A percentile compares a stretch with the other conserved stretches of the same genome.
These are phyloP conservation scores for Calonectria ilicicola DNA, from an alignment of 2,329 filamentous ascomycete species.

Conservation along the genomic window DNA sequence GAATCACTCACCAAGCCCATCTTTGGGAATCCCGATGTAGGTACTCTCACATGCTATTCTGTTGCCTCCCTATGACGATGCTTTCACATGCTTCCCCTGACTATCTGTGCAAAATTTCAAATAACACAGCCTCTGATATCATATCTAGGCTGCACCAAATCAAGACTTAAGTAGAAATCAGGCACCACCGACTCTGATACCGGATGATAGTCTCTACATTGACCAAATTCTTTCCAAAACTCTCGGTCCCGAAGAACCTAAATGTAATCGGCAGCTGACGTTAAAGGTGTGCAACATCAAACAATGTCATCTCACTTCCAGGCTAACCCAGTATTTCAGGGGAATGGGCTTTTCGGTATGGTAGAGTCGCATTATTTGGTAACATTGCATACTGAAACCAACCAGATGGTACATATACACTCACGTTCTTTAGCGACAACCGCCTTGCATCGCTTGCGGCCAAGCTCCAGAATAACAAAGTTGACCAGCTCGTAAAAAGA, in stretches of 20 bases:
- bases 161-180: not conserved
- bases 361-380: not conserved
- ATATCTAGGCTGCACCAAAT: not conserved
- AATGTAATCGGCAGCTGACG: slow-evolving; percentile 21
- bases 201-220: slow-evolving; percentile 23
- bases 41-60: not conserved
- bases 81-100: not conserved
- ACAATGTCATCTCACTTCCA: not conserved
- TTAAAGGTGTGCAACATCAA: slow-evolving; percentile 25
- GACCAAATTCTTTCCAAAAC: slow-evolving; percentile 28
- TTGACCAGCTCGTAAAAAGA: slow-evolving; percentile 34
- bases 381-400: not conserved
- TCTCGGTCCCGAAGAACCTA: not conserved
- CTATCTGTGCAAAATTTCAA: not conserved
- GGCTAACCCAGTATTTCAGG: slow-evolving; percentile 6
- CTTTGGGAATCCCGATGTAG: not conserved
- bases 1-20: not conserved
- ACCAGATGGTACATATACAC: slow-evolving; percentile 32
- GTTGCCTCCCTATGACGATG: not conserved
- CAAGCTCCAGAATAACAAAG: slow-evolving; percentile 35
- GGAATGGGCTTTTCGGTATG: slow-evolving; percentile 36
- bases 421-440: slow-evolving; percentile 38
- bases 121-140: not conserved
- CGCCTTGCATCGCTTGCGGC: slow-evolving; percentile 33
- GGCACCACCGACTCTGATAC: not conserved